phyloP scores from a whole-genome alignment of 1,139 yeast genomes.

The Lodderomyces elongisporus region DNA sequence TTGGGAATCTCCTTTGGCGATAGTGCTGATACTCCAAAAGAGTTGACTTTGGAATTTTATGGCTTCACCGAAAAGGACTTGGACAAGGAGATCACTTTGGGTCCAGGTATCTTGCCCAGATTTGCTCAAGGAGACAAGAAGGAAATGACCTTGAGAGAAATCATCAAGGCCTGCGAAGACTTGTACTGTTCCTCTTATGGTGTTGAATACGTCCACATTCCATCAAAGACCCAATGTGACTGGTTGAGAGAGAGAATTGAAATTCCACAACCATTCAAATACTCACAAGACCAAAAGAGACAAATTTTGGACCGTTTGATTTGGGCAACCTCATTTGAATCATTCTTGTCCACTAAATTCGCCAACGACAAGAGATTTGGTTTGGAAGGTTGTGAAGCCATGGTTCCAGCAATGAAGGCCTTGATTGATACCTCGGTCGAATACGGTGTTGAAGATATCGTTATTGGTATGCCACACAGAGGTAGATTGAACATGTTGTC shows the following conservation, averaged over 20 bases:
- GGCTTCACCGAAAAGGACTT: constrained; percentile 86
- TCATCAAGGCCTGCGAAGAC: constrained; percentile 72
- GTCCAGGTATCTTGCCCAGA: constrained; percentile 96
- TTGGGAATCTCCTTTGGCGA: constrained; percentile 83
- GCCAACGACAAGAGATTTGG: constrained; percentile 99
- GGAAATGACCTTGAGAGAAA: constrained; percentile 68
- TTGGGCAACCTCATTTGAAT: constrained; percentile 94
- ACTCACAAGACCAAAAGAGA: constrained; percentile 84
- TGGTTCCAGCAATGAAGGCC: constrained; percentile 95
- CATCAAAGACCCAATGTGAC: constrained; percentile 92
- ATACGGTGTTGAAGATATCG: constrained; percentile 89
- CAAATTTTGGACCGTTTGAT: constrained; percentile 93
- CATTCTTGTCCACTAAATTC: constrained; percentile 88
- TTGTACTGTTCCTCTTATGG: constrained; percentile 89
- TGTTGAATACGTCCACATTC: constrained; percentile 93
- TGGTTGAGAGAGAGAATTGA: constrained; percentile 98
- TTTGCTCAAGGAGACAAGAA: constrained; percentile 69
- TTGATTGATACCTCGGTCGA: constrained; percentile 92
- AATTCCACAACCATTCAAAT: constrained; percentile 83
- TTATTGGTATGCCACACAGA: constrained; percentile 99
- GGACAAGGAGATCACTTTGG: constrained; percentile 78
- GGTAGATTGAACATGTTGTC: constrained; percentile 97
- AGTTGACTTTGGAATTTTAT: constrained; percentile 85
- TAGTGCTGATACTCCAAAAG: constrained; percentile 61
- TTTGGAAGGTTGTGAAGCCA: constrained; percentile 95